These are phyloP conservation scores for Pyrenophora teres DNA, from an alignment of 2,329 filamentous ascomycete genomes.

Conservation along the genomic window DNA sequence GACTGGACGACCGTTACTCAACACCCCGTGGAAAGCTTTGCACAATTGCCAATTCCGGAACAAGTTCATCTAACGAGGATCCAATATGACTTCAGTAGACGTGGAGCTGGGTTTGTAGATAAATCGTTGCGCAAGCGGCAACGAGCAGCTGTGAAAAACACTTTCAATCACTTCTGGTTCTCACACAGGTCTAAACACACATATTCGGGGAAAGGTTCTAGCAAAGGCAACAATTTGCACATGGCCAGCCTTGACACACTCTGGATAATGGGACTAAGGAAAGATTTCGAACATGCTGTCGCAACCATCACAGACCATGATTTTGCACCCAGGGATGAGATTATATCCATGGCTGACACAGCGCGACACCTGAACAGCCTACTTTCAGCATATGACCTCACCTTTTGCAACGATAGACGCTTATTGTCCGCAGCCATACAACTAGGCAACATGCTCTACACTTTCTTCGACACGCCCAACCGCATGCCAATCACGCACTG, in stretches of 20 bases:
- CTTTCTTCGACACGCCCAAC: conserved; percentile 68
- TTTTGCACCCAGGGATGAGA: background rate
- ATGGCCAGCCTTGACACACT: background rate
- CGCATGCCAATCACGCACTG: conserved; percentile 60
- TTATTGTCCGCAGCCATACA: conserved; percentile 65
- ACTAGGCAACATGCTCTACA: conserved; percentile 65
- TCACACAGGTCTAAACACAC: conserved; percentile 61
- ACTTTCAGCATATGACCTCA: conserved; percentile 1
- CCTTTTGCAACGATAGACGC: conserved; percentile 29
- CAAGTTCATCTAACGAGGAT: background rate
- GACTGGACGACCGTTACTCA: background rate
- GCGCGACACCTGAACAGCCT: background rate
- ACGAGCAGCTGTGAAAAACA: conserved; percentile 68
- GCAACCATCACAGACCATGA: background rate
- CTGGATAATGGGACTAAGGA: conserved; percentile 1
- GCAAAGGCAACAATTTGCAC: background rate
- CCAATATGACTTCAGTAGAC: background rate
- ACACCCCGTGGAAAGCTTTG: background rate
- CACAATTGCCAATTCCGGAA: background rate
- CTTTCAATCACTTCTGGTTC: conserved; percentile 76
- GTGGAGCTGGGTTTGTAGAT: conserved; percentile 14
- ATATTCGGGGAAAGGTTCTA: background rate
- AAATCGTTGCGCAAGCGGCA: conserved; percentile 63
- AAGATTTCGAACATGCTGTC: background rate
- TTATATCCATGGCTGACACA: background rate